phyloP scores from a whole-genome alignment of 2,329 filamentous ascomycete genomes.

The Neonectria neomacrospora region DNA sequence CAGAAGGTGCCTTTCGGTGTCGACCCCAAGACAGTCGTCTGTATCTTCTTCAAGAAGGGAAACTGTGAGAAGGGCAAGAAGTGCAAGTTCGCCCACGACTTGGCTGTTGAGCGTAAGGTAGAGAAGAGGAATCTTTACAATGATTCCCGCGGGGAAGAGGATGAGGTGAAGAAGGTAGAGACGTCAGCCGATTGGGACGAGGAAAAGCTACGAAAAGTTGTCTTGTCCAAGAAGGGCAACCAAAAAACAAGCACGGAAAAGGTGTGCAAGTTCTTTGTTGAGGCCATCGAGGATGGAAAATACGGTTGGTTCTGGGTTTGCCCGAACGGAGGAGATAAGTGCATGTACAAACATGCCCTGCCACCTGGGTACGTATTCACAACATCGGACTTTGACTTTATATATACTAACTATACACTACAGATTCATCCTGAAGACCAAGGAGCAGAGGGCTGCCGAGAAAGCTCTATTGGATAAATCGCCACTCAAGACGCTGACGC shows the following conservation, averaged over 20 bases:
- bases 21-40: slow-evolving; percentile 96
- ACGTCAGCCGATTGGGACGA: slow-evolving; percentile 98
- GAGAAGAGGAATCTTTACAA: slow-evolving; percentile 93
- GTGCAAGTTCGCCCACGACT: slow-evolving; percentile 97
- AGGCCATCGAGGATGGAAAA: slow-evolving; percentile 97
- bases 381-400: background rate
- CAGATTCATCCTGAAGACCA: slow-evolving; percentile 96
- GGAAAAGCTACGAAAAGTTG: slow-evolving; percentile 90
- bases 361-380: slow-evolving; percentile 81
- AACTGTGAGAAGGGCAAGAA: slow-evolving; percentile 97
- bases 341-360: slow-evolving; percentile 97
- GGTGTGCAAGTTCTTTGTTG: slow-evolving; percentile 98
- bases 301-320: slow-evolving; percentile 99
- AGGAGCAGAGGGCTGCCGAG: slow-evolving; percentile 94
- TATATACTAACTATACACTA: slow-evolving; percentile 38
- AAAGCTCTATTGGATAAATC: slow-evolving; percentile 97
- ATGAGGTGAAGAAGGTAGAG: slow-evolving; percentile 86
- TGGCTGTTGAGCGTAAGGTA: slow-evolving; percentile 87
- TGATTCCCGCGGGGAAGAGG: slow-evolving; percentile 76
- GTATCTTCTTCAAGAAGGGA: slow-evolving; percentile 97
- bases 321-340: slow-evolving; percentile 95
- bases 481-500: slow-evolving; percentile 89
- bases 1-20: slow-evolving; percentile 98
- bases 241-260: slow-evolving; percentile 96
- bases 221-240: slow-evolving; percentile 96